Base-by-base conservation (phyloP, 2,329 filamentous ascomycete genomes). In the Clarireedia monteithiana region DNA sequence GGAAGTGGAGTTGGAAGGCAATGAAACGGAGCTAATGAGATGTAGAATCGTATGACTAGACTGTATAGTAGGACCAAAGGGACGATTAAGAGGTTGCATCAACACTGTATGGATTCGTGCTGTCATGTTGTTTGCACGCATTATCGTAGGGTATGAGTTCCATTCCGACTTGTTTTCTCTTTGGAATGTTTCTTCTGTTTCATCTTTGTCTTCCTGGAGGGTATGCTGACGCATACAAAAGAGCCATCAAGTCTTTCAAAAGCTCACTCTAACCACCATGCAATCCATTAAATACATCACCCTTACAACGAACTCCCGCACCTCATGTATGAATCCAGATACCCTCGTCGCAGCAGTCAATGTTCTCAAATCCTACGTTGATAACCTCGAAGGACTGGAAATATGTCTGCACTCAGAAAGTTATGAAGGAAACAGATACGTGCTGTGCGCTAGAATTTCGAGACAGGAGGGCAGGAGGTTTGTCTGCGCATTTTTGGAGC, bases 81-180 rank as follows among this genome's bases (percentile, higher is more conserved):
- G 2, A 30, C 12, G 3, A 47, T 40, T n/a, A 51, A 24, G 17
- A 49, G 34, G 49, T 23, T 42, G 53, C 54, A 56, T 42, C 40
- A 20, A 12, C 55, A 53, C 27, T 57, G 55, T 47, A 27, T 57
- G 24, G 39, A 48, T 47, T 57, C 50, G 2, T 20, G 9, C 7
- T 54, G 45, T 45, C 50, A 55, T 23, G 26, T 14, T 3, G 6
- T 1, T 5, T 55, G 53, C 44, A n/a, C 6, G 3, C 53, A 55
- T 45, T 17, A 24, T 10, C 20, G 38, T 15, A 23, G 53, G 14
- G 53, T 44, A n/a, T 30, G 27, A 40, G 36, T 30, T 14, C 40
- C n/a, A 17, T 17, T 20, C n/a, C 9, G n/a, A 23, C 2, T 17
- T 44, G 9, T 20, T 7, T 4, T 27, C 23, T 27, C 9, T 5